These are phyloP conservation scores for Mariannaea sp. DNA, from an alignment of 2,329 filamentous ascomycete genomes.

Conservation along the genomic window DNA sequence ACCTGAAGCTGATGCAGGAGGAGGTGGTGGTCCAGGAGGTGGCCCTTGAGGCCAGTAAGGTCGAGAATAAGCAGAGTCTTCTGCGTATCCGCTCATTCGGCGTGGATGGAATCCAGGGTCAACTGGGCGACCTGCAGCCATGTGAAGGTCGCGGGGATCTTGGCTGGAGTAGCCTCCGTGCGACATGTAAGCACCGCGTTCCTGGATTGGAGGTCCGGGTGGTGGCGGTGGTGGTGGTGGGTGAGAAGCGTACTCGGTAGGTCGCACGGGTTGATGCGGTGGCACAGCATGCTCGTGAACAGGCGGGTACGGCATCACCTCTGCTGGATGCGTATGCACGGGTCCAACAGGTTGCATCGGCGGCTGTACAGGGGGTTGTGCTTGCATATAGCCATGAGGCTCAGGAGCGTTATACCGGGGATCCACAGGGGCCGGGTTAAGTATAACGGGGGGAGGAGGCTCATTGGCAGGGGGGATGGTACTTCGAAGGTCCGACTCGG, in stretches of 20 bases:
- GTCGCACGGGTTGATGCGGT: slow-evolving; percentile 36
- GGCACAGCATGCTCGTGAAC: slow-evolving; percentile 34
- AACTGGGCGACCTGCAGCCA: slow-evolving; percentile 38
- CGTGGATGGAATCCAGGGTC: slow-evolving; percentile 41
- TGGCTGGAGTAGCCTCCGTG: slow-evolving; percentile 38
- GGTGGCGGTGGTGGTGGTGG: no score
- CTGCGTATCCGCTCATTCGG: slow-evolving; percentile 42
- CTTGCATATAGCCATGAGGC: slow-evolving; percentile 33
- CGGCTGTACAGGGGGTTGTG: slow-evolving; percentile 32
- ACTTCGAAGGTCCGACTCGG: slow-evolving; percentile 18
- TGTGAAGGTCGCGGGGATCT: slow-evolving; percentile 39
- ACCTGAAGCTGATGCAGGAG: slow-evolving; percentile 29
- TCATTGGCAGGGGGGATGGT: slow-evolving; percentile 32
- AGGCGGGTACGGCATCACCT: slow-evolving; percentile 35
- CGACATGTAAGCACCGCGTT: slow-evolving; percentile 38
- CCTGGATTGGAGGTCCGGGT: slow-evolving; percentile 30
- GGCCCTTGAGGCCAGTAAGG: slow-evolving; percentile 44
- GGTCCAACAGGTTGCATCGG: slow-evolving; percentile 32
- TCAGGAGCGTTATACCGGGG: slow-evolving; percentile 35
- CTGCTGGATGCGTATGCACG: slow-evolving; percentile 32
- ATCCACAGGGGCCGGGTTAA: slow-evolving; percentile 31
- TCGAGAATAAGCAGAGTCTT: slow-evolving; percentile 39
- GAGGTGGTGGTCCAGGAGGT: slow-evolving; percentile 37
- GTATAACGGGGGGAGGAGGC: slow-evolving; percentile 26
- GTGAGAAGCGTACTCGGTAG: slow-evolving; percentile 37